A percentile compares a stretch with the other conserved stretches of the same genome.
These are phyloP conservation scores for Pseudopyrenochaeta lycopersici DNA, from an alignment of 2,329 filamentous ascomycete species.

Conservation along the genomic window DNA sequence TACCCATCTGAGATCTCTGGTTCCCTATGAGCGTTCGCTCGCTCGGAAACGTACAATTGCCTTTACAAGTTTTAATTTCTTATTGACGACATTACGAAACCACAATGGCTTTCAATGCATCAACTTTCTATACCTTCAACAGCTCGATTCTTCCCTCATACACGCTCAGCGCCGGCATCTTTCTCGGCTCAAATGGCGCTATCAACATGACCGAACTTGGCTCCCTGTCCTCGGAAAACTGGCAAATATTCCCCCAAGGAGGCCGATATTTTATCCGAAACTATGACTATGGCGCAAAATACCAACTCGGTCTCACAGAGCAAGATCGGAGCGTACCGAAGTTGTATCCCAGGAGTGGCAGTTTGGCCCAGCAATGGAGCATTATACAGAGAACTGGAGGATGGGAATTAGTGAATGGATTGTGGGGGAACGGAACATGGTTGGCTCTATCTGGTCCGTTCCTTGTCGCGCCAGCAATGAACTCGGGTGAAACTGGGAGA, in stretches of 20 bases:
- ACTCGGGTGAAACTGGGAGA: background rate
- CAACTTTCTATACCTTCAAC: constrained; percentile 17
- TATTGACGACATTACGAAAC: background rate
- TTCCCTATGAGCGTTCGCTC: background rate
- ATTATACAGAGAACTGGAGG: constrained; percentile 8
- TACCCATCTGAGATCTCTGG: background rate
- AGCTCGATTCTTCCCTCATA: constrained; percentile 7
- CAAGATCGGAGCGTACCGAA: constrained; percentile 3
- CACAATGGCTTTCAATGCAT: constrained; percentile 9
- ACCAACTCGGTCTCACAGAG: constrained; percentile 19
- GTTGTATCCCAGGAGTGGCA: constrained; percentile 11
- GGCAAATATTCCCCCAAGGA: constrained; percentile 28
- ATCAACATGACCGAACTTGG: constrained; percentile 17
- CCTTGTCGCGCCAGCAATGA: too few species aligned
- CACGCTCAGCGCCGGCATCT: constrained; percentile 9
- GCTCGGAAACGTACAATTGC: background rate
- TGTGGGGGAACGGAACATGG: constrained; percentile 4
- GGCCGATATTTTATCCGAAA: constrained; percentile 34
- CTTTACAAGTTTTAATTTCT: background rate
- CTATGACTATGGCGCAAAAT: constrained; percentile 20
- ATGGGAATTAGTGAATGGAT: constrained; percentile 15
- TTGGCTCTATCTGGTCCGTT: background rate
- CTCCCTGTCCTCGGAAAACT: constrained; percentile 25
- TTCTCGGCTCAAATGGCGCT: constrained; percentile 2
- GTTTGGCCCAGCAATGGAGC: constrained; percentile 23